A percentile compares a stretch with the other conserved stretches of the same genome.
Conservation (phyloP, 2,329 filamentous ascomycete genomes). For the Aspergillus ochraceoroseus region DNA sequence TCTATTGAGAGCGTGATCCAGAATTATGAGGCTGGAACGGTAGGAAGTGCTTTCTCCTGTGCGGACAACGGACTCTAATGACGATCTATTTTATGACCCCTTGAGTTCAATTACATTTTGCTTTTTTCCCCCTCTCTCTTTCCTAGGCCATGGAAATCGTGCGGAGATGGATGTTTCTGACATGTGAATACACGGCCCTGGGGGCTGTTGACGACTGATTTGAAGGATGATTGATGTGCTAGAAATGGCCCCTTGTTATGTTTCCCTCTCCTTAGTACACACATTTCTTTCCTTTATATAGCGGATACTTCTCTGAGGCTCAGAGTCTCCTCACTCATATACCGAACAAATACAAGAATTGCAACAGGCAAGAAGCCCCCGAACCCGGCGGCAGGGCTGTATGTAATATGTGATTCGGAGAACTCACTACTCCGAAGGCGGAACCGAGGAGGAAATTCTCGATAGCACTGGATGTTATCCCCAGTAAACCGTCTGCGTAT, state of each 20-base stretch:
- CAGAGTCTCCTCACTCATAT: neutral
- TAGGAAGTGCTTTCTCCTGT: slow-evolving; percentile 72
- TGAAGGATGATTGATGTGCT: neutral
- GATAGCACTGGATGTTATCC: neutral
- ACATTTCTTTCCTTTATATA: too few species aligned
- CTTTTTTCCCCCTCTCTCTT: slow-evolving; percentile 6
- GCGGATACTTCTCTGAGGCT: neutral
- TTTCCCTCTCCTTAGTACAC: too few species aligned
- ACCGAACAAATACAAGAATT: slow-evolving; percentile 8
- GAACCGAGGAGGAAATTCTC: slow-evolving; percentile 6
- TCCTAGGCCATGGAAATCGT: slow-evolving; percentile 2
- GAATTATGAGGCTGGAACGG: slow-evolving; percentile 60
- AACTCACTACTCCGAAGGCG: slow-evolving; percentile 4
- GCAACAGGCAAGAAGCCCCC: slow-evolving; percentile 1
- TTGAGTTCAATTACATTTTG: slow-evolving; percentile 2
- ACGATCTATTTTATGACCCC: slow-evolving; percentile 4
- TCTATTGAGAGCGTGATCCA: slow-evolving; percentile 53
- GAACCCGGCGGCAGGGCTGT: neutral
- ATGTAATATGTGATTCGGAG: slow-evolving; percentile 4
- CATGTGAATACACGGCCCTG: neutral
- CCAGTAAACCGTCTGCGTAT: too few species aligned
- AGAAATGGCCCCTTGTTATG: neutral
- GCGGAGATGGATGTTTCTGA: neutral
- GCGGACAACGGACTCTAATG: slow-evolving; percentile 43
- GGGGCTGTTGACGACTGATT: neutral